phyloP scores from a whole-genome alignment of 306 rosid genomes.

The Albizia julibrissin region DNA sequence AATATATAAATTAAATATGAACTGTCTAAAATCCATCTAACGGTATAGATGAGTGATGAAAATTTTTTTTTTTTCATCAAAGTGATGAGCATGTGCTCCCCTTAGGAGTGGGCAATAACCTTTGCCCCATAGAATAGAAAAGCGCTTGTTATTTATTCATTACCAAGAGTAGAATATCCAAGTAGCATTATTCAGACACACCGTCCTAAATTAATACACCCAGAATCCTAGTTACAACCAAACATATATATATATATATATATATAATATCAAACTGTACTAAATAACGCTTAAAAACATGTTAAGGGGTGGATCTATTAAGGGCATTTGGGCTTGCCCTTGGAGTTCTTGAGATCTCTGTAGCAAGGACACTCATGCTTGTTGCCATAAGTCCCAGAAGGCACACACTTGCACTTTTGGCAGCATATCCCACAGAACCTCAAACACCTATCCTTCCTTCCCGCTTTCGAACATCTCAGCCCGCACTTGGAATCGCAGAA shows the following conservation, averaged over 20 bases:
- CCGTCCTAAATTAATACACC: not conserved
- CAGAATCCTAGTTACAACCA: not conserved
- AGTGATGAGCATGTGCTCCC: too few relatives aligned
- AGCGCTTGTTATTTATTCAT: not conserved
- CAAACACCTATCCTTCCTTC: conserved; percentile 63
- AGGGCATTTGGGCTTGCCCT: conserved; percentile 84
- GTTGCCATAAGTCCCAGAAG: conserved; percentile 88
- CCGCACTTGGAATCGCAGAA: conserved; percentile 62
- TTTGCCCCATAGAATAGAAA: not conserved
- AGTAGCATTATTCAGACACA: not conserved
- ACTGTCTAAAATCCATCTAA: too few relatives aligned
- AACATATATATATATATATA: too few relatives aligned
- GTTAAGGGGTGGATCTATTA: conserved; percentile 11
- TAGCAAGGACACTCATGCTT: conserved; percentile 94
- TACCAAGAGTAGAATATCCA: not conserved
- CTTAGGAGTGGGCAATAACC: not conserved
- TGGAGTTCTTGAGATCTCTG: conserved; percentile 70
- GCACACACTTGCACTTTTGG: conserved; percentile 74
- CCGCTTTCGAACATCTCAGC: conserved; percentile 70
- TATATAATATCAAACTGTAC: not conserved
- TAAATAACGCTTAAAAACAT: not conserved
- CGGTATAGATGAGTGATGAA: too few relatives aligned
- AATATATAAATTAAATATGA: too few relatives aligned
- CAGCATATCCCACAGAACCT: conserved; percentile 87
- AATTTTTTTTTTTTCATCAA: too few relatives aligned